Evolutionary conservation across 352 stramenopile species (phyloP).

Genomic region (Globisporangium sylvaticum): DNA sequence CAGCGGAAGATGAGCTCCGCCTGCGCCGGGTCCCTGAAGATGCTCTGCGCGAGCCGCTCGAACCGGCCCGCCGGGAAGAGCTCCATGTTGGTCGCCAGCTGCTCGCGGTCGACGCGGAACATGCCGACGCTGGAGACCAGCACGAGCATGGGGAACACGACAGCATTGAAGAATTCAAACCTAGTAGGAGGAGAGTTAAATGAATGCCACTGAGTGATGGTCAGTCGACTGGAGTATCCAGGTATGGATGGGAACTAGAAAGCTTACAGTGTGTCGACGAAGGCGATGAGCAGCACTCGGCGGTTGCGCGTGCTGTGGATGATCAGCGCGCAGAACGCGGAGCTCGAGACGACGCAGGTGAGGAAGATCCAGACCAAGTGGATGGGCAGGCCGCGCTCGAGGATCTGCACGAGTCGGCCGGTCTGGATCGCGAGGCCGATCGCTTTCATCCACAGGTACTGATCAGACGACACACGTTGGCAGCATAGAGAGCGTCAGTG

Average conservation of each 20-base stretch:
- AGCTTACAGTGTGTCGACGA: constrained; percentile 19
- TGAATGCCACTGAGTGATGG: neutral
- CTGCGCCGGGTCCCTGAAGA: constrained; percentile 24
- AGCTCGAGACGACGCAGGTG: neutral
- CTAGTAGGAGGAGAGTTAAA: constrained; percentile 8
- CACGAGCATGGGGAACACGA: constrained; percentile 32
- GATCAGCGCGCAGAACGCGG: constrained; percentile 1
- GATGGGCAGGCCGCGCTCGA: constrained; percentile 12
- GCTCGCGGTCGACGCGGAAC: constrained; percentile 29
- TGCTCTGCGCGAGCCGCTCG: constrained; percentile 23
- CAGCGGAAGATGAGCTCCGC: constrained; percentile 12
- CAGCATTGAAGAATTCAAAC: constrained; percentile 28
- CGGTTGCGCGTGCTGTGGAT: constrained; percentile 10
- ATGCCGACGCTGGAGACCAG: constrained; percentile 26
- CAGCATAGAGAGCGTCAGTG: neutral
- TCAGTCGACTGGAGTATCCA: neutral
- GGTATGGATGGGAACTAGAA: neutral
- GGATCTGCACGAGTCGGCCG: constrained; percentile 11
- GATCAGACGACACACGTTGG: neutral
- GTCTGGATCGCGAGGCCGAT: constrained; percentile 10
- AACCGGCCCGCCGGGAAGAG: constrained; percentile 26
- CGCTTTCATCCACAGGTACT: constrained; percentile 19
- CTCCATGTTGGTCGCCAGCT: constrained; percentile 30
- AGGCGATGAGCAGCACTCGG: constrained; percentile 11
- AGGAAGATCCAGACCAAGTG: constrained; percentile 10